A percentile compares a stretch with the other conserved stretches of the same genome.
phyloP scores from a whole-genome alignment of 2,329 filamentous ascomycete genomes.

The Diaporthe sp. region DNA sequence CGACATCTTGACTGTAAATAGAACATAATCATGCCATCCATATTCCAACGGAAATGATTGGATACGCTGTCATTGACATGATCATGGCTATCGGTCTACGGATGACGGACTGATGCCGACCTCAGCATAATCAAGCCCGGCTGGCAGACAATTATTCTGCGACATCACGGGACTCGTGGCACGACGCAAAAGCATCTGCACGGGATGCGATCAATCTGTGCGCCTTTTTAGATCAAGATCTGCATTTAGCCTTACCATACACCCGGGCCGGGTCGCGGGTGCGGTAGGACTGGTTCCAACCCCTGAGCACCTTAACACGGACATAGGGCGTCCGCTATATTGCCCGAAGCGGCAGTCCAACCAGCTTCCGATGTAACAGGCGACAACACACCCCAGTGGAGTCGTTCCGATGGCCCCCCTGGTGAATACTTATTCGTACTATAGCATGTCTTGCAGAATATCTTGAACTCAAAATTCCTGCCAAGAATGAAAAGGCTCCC shows the following conservation, averaged over 20 bases:
- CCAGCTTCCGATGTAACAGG: conserved; percentile 26
- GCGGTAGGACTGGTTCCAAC: conserved; percentile 7
- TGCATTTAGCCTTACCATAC: conserved; percentile 30
- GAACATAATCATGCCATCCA: not conserved
- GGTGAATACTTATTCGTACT: not conserved
- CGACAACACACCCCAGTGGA: not conserved
- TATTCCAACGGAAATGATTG: no score
- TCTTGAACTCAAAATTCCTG: conserved; percentile 17
- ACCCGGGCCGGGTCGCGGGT: conserved; percentile 6
- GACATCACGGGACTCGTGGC: not conserved
- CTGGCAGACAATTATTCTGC: not conserved
- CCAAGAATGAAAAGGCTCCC: not conserved
- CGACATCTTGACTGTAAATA: not conserved
- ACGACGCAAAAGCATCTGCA: not conserved
- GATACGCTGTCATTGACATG: not conserved
- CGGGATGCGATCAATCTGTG: conserved; percentile 13
- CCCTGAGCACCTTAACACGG: conserved; percentile 27
- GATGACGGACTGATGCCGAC: not conserved
- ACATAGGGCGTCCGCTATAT: conserved; percentile 18
- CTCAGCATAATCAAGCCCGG: not conserved
- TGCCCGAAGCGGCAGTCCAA: conserved; percentile 1
- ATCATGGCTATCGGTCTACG: no score
- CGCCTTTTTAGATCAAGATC: conserved; percentile 11
- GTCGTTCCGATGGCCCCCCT: not conserved
- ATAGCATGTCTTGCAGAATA: conserved; percentile 4